Base-by-base conservation (phyloP, 352 stramenopile species). In the Globisporangium sylvaticum region DNA sequence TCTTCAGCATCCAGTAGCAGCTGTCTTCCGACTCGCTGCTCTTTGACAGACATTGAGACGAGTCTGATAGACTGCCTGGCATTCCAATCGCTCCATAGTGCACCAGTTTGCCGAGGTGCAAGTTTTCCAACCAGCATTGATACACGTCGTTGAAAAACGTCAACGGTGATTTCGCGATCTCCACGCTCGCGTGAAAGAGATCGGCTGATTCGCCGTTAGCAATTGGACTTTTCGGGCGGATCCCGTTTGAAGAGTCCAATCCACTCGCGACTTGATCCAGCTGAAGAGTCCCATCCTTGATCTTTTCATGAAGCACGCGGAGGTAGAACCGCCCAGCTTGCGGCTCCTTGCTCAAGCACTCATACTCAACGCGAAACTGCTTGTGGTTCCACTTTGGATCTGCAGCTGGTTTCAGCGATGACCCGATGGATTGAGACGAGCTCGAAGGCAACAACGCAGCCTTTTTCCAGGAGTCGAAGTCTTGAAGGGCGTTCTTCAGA, bases 101-200 rank as follows among this genome's bases (percentile, higher is more conserved):
- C 24, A 66, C 73, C 32, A 79, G 66, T 52, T 75, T 70, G 42
- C 73, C 78, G 1, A 89, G 68, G 54, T 90, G 76, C 22, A 91
- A 67, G 65, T 91, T 76, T 44, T 95, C 84, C 18, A 95, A 73
- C 87, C 87, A 95, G 59, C 83, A 84, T 67, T 94, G 82, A 61
- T 92, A 95, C 1, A 93, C 81, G 14, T 89, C 81, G 60, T 87
- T 87, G 66, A 94, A 94, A 66, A 92, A 92, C 20, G 65, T 73
- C 2, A 67, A 59, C 22, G 85, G 87, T 10, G 81, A 65, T 44
- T 86, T 87, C 1, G 81, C 78, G 59, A 95, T 92, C 58, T 81
- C 83, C 24, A 83, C 76, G n/a, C 79, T 82, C 1, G 87, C 84
- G 32, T 89, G 83, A 31, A 88, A 83, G 5, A 90, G 68, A 18